Evolutionary conservation across 148 eudicot genomes (phyloP), one percentile per base, ranked within the genome.

Genomic region (Vaccinium vitisidaea): DNA sequence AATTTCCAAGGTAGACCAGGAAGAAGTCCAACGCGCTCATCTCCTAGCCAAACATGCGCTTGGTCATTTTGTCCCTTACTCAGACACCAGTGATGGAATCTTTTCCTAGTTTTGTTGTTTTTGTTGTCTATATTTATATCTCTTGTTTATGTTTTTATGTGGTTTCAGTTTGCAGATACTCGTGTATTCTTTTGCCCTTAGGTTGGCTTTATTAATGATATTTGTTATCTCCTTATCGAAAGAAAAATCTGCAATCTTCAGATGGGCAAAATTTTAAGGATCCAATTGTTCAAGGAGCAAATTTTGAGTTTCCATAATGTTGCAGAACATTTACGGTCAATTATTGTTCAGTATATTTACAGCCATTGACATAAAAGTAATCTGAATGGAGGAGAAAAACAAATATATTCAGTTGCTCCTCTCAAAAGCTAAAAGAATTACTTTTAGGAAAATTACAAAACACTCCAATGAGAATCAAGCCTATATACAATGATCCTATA

Each of bases 351-450:
- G 8, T 39, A 39, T 32, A 73, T 39, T 14, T 73, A 73, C 77
- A 73, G 48, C 49, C 77, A 36, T 16, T 1, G 43, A 36, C 73
- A 71, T 73, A 73, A 73, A 73, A 39, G 39, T 16, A 39, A 39
- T 32, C 48, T 16, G 49, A 32, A 73, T 36, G n/a, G 77, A 65
- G 75, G 43, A 71, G 76, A 36, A 73, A 73, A 16, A 73, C 21
- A 36, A 36, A 39, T 14, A 6, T 73, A 73, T 73, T 73, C 77
- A 73, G 16, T 36, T 73, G 77, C 77, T 73, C 49, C 77, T 73
- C 77, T 39, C n/a, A 69, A 25, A 30, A 8, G 15, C 39, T 30
- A 11, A 36, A 71, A 71, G 39, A 71, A 30, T 13, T 6, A 13
- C 46, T 14, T 30, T 14, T 1, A 39, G 48, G 10, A 30, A 32